phyloP scores from a whole-genome alignment of 306 rosid species.

The Cucurbita argyrosperma region DNA sequence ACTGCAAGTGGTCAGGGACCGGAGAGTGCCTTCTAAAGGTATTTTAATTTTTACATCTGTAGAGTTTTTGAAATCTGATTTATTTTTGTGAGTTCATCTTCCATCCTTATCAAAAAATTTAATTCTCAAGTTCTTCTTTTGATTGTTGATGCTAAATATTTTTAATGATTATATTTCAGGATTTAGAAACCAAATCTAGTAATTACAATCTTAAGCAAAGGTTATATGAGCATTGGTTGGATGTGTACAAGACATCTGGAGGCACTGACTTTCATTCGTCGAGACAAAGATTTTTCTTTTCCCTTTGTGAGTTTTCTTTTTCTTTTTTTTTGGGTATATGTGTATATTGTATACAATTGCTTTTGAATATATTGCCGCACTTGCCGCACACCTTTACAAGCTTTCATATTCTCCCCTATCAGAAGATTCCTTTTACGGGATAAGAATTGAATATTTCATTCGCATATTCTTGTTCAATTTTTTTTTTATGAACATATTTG shows the following conservation, averaged over 20 bases:
- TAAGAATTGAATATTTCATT: not conserved
- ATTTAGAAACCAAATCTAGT: slow-evolving; percentile 22
- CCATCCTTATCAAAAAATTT: not conserved
- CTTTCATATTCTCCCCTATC: not conserved
- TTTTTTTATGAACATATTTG: not conserved
- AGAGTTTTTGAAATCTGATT: not conserved
- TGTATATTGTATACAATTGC: not conserved
- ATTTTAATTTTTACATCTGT: slow-evolving; percentile 8
- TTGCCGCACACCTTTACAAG: not conserved
- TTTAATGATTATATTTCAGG: slow-evolving; percentile 25
- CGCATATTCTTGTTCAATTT: not conserved
- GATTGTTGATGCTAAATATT: not conserved
- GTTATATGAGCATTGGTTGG: slow-evolving; percentile 69
- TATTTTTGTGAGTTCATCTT: not conserved
- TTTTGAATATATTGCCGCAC: not conserved
- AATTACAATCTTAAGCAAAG: slow-evolving; percentile 34
- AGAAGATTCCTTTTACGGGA: not conserved
- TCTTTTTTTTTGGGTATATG: not conserved
- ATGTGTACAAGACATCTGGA: slow-evolving; percentile 52
- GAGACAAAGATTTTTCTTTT: slow-evolving; percentile 45
- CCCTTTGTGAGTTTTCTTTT: slow-evolving; percentile 48
- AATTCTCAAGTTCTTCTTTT: not conserved
- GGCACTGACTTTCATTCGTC: slow-evolving; percentile 48
- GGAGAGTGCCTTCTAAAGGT: slow-evolving; percentile 64
- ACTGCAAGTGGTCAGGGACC: slow-evolving; percentile 76